These are phyloP conservation scores for Stemphylium lycopersici DNA, from an alignment of 2,329 filamentous ascomycete genomes.

Conservation along the genomic window DNA sequence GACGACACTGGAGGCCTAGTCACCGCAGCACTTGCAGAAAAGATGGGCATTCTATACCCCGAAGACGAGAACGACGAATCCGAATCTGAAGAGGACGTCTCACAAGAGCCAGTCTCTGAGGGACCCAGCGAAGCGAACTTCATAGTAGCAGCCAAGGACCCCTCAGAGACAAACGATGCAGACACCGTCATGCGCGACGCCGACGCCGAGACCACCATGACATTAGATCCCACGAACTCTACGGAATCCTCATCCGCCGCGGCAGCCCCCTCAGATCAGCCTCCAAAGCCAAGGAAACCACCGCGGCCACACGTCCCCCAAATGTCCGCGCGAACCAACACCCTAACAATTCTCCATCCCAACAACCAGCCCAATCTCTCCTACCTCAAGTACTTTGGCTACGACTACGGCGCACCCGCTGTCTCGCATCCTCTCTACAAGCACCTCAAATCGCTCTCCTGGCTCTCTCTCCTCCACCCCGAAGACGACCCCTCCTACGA, in stretches of 20 bases:
- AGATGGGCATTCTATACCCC: constrained; percentile 79
- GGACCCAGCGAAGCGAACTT: constrained; percentile 4
- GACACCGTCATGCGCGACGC: constrained; percentile 14
- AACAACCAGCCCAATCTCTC: constrained; percentile 88
- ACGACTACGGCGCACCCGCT: constrained; percentile 69
- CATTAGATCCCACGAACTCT: constrained; percentile 3
- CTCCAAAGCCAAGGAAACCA: constrained; percentile 31
- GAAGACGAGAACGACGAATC: constrained; percentile 41
- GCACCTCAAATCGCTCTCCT: constrained; percentile 83
- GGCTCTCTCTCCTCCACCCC: constrained; percentile 87
- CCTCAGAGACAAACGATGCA: neutral
- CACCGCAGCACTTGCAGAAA: constrained; percentile 82
- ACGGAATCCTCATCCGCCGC: constrained; percentile 3
- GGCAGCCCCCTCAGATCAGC: constrained; percentile 26
- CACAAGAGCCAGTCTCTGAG: neutral
- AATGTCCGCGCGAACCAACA: constrained; percentile 73
- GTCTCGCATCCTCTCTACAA: constrained; percentile 78
- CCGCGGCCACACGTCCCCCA: constrained; percentile 53
- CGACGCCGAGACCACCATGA: constrained; percentile 22
- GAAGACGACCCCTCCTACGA: constrained; percentile 76
- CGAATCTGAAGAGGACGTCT: constrained; percentile 8
- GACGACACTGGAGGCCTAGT: constrained; percentile 87
- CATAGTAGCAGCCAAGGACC: neutral
- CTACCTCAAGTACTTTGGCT: constrained; percentile 87
- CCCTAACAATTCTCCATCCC: constrained; percentile 78